phyloP scores from a whole-genome alignment of 768 basidiomycete genomes.

The Suillus sp. region DNA sequence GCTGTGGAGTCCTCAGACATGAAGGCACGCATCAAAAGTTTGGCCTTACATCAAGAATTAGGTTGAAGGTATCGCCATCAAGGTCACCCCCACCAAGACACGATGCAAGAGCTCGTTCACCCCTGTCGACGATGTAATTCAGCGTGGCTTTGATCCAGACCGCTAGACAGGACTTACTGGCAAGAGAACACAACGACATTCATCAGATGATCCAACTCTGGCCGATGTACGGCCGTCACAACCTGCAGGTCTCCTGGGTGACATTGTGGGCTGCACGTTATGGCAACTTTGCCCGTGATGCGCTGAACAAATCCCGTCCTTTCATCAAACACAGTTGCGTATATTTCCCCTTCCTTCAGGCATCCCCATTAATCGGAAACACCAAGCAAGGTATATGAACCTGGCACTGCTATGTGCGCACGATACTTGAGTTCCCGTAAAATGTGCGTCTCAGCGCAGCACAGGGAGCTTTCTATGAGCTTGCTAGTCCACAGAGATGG shows the following conservation, averaged over 20 bases:
- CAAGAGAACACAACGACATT: slow-evolving; percentile 56
- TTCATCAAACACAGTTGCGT: slow-evolving; percentile 41
- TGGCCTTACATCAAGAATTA: slow-evolving; percentile 41
- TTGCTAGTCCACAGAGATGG: slow-evolving; percentile 30
- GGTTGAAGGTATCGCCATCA: slow-evolving; percentile 64
- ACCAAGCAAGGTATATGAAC: slow-evolving; percentile 51
- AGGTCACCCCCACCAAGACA: slow-evolving; percentile 70
- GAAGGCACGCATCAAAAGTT: background rate
- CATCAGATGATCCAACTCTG: slow-evolving; percentile 40
- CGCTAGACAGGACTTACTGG: slow-evolving; percentile 28
- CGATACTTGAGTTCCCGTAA: slow-evolving; percentile 54
- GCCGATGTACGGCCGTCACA: slow-evolving; percentile 44
- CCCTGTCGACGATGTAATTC: slow-evolving; percentile 22
- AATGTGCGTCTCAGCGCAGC: slow-evolving; percentile 44
- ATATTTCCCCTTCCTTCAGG: slow-evolving; percentile 49
- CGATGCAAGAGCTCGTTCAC: slow-evolving; percentile 59
- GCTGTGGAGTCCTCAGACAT: slow-evolving; percentile 11
- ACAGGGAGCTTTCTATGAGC: slow-evolving; percentile 39
- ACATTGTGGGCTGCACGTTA: slow-evolving; percentile 54
- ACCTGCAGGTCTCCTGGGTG: slow-evolving; percentile 51
- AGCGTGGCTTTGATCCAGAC: background rate
- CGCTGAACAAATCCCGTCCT: slow-evolving; percentile 25
- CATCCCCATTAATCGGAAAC: slow-evolving; percentile 54
- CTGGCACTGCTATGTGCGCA: slow-evolving; percentile 51
- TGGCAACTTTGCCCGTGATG: slow-evolving; percentile 42